Percentiles rank a stretch among this genome's conserved stretches.
These are phyloP conservation scores for Pyrenochaeta sp. DNA, from an alignment of 2,329 filamentous ascomycete species.

Conservation along the genomic window DNA sequence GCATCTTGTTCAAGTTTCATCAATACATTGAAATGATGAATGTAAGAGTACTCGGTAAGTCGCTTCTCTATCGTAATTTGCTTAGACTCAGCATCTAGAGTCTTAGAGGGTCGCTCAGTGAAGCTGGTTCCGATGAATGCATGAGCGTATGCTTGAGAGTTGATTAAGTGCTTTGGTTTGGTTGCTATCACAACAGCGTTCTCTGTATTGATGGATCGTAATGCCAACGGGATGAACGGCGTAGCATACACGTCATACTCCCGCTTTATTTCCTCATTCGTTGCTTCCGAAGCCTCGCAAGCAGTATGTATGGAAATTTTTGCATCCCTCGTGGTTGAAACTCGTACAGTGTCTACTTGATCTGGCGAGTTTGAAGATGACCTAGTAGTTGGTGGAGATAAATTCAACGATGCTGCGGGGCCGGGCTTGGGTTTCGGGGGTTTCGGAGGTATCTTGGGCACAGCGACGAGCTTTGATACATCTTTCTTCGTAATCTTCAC, in stretches of 20 bases:
- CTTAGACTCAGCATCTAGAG: background rate
- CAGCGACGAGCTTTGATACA: constrained; percentile 9
- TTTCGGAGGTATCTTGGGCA: constrained; percentile 6
- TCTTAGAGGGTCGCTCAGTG: background rate
- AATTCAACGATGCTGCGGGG: background rate
- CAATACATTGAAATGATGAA: constrained; percentile 20
- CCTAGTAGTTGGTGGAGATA: background rate
- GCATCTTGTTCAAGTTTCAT: constrained; percentile 28
- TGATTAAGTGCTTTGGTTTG: constrained; percentile 20
- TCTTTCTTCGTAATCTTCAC: background rate
- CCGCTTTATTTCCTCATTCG: background rate
- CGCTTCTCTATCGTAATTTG: background rate
- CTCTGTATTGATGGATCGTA: constrained; percentile 27
- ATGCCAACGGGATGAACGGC: constrained; percentile 24
- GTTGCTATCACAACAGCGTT: constrained; percentile 11
- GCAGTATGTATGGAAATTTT: background rate
- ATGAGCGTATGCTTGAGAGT: constrained; percentile 21
- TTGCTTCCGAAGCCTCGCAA: background rate
- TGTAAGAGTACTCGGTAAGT: constrained; percentile 23
- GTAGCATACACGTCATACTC: constrained; percentile 35
- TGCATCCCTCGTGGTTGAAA: background rate
- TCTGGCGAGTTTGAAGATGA: background rate
- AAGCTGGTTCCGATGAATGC: constrained; percentile 33
- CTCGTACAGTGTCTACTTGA: background rate
- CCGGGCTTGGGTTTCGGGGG: background rate